Percentiles rank a stretch among this genome's conserved stretches.
These are phyloP conservation scores for Priceomyces haplophilus DNA, from an alignment of 805 yeast species.

Conservation along the genomic window DNA sequence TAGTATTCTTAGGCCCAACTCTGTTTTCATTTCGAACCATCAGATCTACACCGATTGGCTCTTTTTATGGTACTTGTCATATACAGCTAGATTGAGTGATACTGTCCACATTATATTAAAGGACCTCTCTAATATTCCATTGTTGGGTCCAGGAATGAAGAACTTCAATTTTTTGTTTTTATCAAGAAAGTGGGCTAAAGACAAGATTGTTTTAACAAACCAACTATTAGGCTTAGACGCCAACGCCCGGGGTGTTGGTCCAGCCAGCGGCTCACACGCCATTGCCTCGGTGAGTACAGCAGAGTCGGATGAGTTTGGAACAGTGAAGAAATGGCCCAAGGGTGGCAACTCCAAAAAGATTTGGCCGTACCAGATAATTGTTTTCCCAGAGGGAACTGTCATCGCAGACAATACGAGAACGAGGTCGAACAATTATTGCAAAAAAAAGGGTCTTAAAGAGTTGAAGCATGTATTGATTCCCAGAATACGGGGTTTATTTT, in stretches of 20 bases:
- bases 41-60: constrained; percentile 95
- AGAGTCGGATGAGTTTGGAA: constrained; percentile 3
- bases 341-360: constrained; percentile 20
- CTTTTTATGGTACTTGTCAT: constrained; percentile 80
- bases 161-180: constrained; percentile 75
- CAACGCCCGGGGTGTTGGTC: constrained; percentile 56
- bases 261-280: constrained; percentile 40
- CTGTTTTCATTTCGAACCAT: constrained; percentile 81
- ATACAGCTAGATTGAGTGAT: constrained; percentile 63
- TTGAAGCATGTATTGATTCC: constrained; percentile 76
- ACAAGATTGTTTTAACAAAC: constrained; percentile 55
- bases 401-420: constrained; percentile 61
- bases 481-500: constrained; percentile 73
- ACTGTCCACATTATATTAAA: constrained; percentile 73
- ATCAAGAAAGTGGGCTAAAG: constrained; percentile 83
- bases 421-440: constrained; percentile 57
- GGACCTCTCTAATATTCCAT: constrained; percentile 70
- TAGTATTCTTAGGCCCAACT: constrained; percentile 42
- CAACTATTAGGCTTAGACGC: constrained; percentile 58
- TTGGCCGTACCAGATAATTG: constrained; percentile 57
- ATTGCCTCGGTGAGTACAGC: constrained; percentile 28
- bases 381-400: constrained; percentile 96
- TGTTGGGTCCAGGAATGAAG: constrained; percentile 84
- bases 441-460: constrained; percentile 44
- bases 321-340: constrained; percentile 29